Evolutionary conservation across 2,329 filamentous ascomycete species (phyloP).

Genomic region (Purpureocillium takamizusanense): DNA sequence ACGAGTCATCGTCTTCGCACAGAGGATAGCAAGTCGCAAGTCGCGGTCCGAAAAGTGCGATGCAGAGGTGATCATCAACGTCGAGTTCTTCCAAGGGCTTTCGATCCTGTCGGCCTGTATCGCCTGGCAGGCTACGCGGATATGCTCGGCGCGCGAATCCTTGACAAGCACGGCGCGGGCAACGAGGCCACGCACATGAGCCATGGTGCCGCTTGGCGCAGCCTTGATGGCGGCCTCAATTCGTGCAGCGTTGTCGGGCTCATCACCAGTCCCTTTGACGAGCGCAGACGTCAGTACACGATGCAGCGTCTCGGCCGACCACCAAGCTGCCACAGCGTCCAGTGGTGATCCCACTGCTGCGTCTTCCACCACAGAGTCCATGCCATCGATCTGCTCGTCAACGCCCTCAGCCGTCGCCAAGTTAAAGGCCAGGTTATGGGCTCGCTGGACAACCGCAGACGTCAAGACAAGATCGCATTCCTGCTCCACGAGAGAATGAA

Average conservation of each 20-base stretch:
- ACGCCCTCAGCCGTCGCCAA: constrained; percentile 61
- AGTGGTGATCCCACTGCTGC: constrained; percentile 76
- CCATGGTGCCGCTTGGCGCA: constrained; percentile 70
- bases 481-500: constrained; percentile 65
- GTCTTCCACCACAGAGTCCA: constrained; percentile 80
- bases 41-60: constrained; percentile 36
- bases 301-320: constrained; percentile 67
- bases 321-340: constrained; percentile 88
- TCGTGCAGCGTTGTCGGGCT: constrained; percentile 23
- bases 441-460: constrained; percentile 69
- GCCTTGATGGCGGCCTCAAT: constrained; percentile 62
- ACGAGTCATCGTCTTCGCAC: constrained; percentile 52
- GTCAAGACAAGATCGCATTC: constrained; percentile 78
- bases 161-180: constrained; percentile 48
- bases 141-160: constrained; percentile 44
- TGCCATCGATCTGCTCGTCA: constrained; percentile 54
- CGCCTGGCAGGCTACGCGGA: constrained; percentile 45
- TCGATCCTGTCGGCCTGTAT: constrained; percentile 25
- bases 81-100: constrained; percentile 13
- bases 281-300: constrained; percentile 58
- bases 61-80: constrained; percentile 36
- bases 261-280: constrained; percentile 32
- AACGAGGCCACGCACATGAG: constrained; percentile 51
- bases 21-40: constrained; percentile 47
- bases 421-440: constrained; percentile 87